Evolutionary conservation across 768 basidiomycete genomes (phyloP).

Genomic region (Coprinellus micaceus): DNA sequence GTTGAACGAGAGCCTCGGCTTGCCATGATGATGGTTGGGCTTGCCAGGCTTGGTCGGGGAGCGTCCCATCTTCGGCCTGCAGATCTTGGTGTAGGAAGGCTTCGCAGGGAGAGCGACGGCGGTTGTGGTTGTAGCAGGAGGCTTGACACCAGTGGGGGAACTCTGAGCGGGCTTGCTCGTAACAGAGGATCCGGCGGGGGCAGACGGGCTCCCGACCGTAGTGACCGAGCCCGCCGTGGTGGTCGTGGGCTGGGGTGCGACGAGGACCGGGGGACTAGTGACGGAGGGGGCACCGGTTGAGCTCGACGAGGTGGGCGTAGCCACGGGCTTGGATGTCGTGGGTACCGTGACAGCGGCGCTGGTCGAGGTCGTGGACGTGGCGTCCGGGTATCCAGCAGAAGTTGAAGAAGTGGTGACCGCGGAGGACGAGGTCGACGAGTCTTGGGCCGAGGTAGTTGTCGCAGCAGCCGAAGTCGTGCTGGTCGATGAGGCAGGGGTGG

Average conservation of each 20-base stretch:
- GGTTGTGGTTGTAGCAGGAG: background rate
- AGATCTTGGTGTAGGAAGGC: background rate
- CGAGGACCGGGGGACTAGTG: too few species aligned
- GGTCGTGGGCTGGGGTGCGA: too few species aligned
- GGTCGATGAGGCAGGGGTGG: background rate
- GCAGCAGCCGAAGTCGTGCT: background rate
- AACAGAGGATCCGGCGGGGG: slow-evolving; percentile 3
- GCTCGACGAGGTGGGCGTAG: slow-evolving; percentile 9
- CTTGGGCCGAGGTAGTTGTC: background rate
- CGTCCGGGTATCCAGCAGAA: background rate
- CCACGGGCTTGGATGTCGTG: background rate
- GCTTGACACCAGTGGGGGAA: background rate
- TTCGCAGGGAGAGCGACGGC: too few species aligned
- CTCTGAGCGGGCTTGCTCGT: too few species aligned
- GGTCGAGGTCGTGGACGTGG: background rate
- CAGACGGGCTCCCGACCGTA: slow-evolving; percentile 14
- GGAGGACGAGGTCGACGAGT: background rate
- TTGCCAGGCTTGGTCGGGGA: background rate
- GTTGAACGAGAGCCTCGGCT: background rate
- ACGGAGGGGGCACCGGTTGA: too few species aligned
- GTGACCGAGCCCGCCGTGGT: background rate
- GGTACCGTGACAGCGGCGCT: background rate
- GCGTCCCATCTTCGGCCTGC: background rate
- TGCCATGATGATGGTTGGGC: background rate
- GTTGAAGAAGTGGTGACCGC: background rate